Evolutionary conservation across 1,284 basidiomycete genomes (phyloP).

Genomic region (Chondrostereum purpureum): DNA sequence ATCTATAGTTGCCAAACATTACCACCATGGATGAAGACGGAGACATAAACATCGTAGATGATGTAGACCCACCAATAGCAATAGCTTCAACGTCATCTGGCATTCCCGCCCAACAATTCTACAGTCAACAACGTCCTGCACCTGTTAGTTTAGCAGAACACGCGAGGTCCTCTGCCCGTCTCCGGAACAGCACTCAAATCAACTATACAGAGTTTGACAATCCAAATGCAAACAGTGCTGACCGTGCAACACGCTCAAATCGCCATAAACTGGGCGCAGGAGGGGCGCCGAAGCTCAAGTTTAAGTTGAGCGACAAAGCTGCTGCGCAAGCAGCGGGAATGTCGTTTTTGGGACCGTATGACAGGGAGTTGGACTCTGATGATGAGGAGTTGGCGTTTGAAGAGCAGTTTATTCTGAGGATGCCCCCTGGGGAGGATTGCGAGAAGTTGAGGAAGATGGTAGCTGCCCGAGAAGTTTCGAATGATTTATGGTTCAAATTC

Average conservation of each 20-base stretch:
- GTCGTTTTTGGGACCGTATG: slow-evolving; percentile 83
- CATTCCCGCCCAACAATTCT: not conserved
- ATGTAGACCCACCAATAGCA: not conserved
- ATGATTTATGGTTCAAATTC: slow-evolving; percentile 98
- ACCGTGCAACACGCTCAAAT: slow-evolving; percentile 40
- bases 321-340: slow-evolving; percentile 70
- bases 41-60: not conserved
- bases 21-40: not conserved
- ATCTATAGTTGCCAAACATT: too few relatives aligned
- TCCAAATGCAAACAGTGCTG: slow-evolving; percentile 18
- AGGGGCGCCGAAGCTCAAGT: slow-evolving; percentile 70
- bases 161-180: not conserved
- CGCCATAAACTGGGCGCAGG: slow-evolving; percentile 31
- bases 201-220: not conserved
- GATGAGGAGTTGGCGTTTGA: slow-evolving; percentile 95
- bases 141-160: not conserved
- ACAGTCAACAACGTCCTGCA: not conserved
- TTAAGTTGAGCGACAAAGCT: slow-evolving; percentile 76
- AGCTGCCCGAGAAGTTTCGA: slow-evolving; percentile 66
- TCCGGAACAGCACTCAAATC: not conserved
- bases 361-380: slow-evolving; percentile 91
- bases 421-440: slow-evolving; percentile 81
- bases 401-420: slow-evolving; percentile 92
- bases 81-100: not conserved
- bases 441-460: slow-evolving; percentile 80